A percentile compares a stretch with the other conserved stretches of the same genome.
Conservation (phyloP, 179 eudicot species). For the Carnegiea gigantea region DNA sequence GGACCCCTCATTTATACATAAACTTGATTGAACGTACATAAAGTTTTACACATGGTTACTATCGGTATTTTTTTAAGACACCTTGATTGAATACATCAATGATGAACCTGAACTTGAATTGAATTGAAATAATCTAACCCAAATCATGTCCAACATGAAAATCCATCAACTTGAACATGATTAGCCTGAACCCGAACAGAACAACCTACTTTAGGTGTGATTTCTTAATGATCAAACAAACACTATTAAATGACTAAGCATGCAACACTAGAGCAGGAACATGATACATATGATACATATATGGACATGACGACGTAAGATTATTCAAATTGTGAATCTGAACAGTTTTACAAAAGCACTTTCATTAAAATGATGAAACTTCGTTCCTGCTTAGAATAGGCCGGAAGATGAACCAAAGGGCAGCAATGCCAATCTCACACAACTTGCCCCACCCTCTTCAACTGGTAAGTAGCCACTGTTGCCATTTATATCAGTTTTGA, state of each 20-base stretch:
- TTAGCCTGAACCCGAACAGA: too few species aligned
- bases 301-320: not conserved
- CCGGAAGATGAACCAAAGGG: constrained; percentile 50
- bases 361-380: constrained; percentile 17
- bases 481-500: constrained; percentile 38
- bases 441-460: constrained; percentile 49
- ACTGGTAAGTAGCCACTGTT: constrained; percentile 29
- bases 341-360: not conserved
- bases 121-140: too few species aligned
- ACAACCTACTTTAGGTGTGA: too few species aligned
- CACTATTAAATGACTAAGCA: not conserved
- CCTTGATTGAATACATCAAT: too few species aligned
- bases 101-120: too few species aligned
- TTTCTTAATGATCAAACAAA: not conserved
- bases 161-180: too few species aligned
- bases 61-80: too few species aligned
- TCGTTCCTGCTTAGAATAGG: constrained; percentile 29
- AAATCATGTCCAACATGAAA: too few species aligned
- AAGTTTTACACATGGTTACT: too few species aligned
- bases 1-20: too few species aligned
- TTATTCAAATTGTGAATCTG: not conserved
- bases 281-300: not conserved
- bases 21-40: too few species aligned
- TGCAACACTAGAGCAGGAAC: not conserved
- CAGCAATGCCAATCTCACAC: constrained; percentile 46